Conservation (phyloP, 441 rosid genomes). For the Raphanus hybrid region DNA sequence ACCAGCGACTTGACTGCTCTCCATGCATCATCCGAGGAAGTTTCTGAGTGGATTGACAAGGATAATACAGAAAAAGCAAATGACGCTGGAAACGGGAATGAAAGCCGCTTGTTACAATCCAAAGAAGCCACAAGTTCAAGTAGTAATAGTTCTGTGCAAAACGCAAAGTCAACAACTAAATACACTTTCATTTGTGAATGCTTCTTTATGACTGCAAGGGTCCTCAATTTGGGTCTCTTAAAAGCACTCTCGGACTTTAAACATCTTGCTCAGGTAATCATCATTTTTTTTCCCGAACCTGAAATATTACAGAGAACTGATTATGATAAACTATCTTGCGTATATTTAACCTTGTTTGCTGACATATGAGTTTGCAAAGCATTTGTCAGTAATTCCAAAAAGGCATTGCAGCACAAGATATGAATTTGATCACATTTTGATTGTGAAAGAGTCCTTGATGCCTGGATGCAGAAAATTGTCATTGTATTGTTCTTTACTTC, state of each 20-base stretch:
- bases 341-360: constrained; percentile 4
- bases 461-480: constrained; percentile 16
- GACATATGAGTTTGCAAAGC: constrained; percentile 3
- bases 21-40: constrained; percentile 93
- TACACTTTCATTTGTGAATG: constrained; percentile 89
- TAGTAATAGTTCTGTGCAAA: constrained; percentile 44
- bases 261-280: constrained; percentile 91
- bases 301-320: constrained; percentile 12
- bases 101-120: constrained; percentile 69
- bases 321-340: constrained; percentile 21
- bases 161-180: constrained; percentile 52
- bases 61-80: constrained; percentile 45
- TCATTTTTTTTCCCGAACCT: not conserved
- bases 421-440: constrained; percentile 9
- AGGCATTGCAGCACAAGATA: not conserved
- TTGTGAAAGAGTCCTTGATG: constrained; percentile 21
- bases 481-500: constrained; percentile 11
- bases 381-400: not conserved
- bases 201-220: constrained; percentile 99
- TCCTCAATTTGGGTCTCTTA: constrained; percentile 88
- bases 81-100: constrained; percentile 46
- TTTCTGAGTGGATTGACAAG: constrained; percentile 76
- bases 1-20: constrained; percentile 85
- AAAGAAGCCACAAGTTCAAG: constrained; percentile 84
- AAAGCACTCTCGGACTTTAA: constrained; percentile 98